These are phyloP conservation scores for Tricholoma bakamatsutake DNA, from an alignment of 768 basidiomycete genomes.

Conservation along the genomic window DNA sequence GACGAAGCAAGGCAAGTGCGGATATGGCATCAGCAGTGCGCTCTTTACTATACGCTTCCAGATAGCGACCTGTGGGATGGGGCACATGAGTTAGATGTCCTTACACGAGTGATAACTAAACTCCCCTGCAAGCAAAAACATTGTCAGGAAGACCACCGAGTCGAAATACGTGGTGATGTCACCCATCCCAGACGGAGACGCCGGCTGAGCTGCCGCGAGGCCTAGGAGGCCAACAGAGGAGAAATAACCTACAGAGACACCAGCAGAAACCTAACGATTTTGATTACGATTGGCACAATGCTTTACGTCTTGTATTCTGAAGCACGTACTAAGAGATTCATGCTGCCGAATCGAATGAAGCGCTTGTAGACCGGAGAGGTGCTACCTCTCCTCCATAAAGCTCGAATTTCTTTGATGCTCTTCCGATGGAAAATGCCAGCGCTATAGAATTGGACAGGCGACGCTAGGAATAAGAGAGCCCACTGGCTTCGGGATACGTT, in stretches of 20 bases:
- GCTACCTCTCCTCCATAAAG: slow-evolving; percentile 53
- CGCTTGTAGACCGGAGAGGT: slow-evolving; percentile 46
- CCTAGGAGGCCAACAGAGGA: slow-evolving; percentile 67
- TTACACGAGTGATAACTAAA: neutral
- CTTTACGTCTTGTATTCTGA: neutral
- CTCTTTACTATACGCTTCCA: slow-evolving; percentile 63
- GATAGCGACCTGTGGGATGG: slow-evolving; percentile 41
- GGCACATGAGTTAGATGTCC: neutral
- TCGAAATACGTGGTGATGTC: slow-evolving; percentile 77
- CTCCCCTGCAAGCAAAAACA: slow-evolving; percentile 69
- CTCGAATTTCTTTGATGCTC: slow-evolving; percentile 46
- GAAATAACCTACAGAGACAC: slow-evolving; percentile 74
- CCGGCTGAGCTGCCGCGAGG: slow-evolving; percentile 38
- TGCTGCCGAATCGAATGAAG: slow-evolving; percentile 72
- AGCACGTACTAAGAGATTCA: slow-evolving; percentile 64
- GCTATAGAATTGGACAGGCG: slow-evolving; percentile 66
- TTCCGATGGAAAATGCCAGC: slow-evolving; percentile 42
- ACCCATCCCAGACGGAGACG: slow-evolving; percentile 29
- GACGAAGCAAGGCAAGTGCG: slow-evolving; percentile 58
- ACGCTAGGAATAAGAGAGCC: slow-evolving; percentile 61
- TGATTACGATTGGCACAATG: neutral
- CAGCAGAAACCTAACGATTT: slow-evolving; percentile 34
- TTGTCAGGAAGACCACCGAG: slow-evolving; percentile 71
- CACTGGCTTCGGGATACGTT: slow-evolving; percentile 53
- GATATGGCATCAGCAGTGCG: slow-evolving; percentile 72